phyloP scores from a whole-genome alignment of 2,329 filamentous ascomycete species.

The Alternaria hordeiaustralica region DNA sequence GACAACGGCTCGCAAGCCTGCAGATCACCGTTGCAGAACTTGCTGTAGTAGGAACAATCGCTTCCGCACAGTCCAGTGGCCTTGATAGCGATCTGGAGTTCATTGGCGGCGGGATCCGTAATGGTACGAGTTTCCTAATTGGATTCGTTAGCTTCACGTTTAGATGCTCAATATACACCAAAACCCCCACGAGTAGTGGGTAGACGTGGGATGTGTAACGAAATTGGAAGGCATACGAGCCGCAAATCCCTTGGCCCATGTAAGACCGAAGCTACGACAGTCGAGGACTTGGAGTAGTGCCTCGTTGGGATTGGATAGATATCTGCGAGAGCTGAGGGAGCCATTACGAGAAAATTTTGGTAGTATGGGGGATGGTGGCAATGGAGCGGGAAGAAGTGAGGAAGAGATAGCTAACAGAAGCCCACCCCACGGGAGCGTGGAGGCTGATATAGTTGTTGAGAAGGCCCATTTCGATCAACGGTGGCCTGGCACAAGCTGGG shows the following conservation, averaged over 20 bases:
- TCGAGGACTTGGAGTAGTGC: slow-evolving; percentile 47
- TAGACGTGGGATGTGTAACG: slow-evolving; percentile 42
- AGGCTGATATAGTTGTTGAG: slow-evolving; percentile 48
- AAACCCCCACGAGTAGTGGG: slow-evolving; percentile 42
- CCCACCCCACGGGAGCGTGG: slow-evolving; percentile 48
- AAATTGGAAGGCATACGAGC: slow-evolving; percentile 48
- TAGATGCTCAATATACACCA: slow-evolving; percentile 21
- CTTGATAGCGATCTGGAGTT: slow-evolving; percentile 70
- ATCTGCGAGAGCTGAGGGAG: slow-evolving; percentile 49
- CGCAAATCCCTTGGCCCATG: slow-evolving; percentile 53
- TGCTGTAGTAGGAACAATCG: slow-evolving; percentile 74
- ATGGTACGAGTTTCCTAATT: slow-evolving; percentile 63
- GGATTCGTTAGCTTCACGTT: slow-evolving; percentile 30
- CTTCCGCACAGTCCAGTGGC: slow-evolving; percentile 74
- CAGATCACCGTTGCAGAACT: slow-evolving; percentile 74
- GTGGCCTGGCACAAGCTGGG: slow-evolving; percentile 35
- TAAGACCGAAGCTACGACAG: slow-evolving; percentile 50
- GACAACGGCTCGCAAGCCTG: slow-evolving; percentile 70
- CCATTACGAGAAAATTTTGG: slow-evolving; percentile 46
- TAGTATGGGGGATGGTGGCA: slow-evolving; percentile 24
- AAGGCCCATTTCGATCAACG: slow-evolving; percentile 35
- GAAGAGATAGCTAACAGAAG: slow-evolving; percentile 36
- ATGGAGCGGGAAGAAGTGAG: slow-evolving; percentile 28
- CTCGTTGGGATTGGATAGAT: slow-evolving; percentile 48
- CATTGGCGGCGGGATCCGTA: slow-evolving; percentile 60